A percentile compares a stretch with the other conserved stretches of the same genome.
These are phyloP conservation scores for Amanita fuliginea DNA, from an alignment of 768 basidiomycete species.

Conservation along the genomic window DNA sequence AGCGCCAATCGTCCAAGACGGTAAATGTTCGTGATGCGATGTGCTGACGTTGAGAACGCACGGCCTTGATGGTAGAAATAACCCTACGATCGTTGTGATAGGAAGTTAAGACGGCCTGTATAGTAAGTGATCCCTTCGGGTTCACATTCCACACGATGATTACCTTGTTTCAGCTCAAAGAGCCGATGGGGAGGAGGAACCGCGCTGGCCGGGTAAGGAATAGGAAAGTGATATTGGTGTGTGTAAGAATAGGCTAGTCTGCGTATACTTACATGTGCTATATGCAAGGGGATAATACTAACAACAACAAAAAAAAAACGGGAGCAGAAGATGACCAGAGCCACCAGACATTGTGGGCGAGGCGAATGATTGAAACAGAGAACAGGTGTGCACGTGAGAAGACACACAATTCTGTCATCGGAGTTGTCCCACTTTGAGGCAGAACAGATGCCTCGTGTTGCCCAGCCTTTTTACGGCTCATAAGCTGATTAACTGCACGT, in stretches of 20 bases:
- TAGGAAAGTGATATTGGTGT: neutral
- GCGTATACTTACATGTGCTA: neutral
- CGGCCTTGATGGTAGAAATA: neutral
- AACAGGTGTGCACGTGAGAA: slow-evolving; percentile 1
- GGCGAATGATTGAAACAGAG: neutral
- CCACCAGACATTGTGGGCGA: neutral
- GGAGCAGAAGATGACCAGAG: neutral
- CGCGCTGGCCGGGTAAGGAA: neutral
- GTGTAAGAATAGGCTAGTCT: neutral
- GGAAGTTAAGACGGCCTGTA: neutral
- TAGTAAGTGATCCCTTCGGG: neutral
- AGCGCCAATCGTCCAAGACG: neutral
- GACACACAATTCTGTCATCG: slow-evolving; percentile 1
- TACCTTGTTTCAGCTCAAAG: neutral
- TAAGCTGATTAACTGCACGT: slow-evolving; percentile 3
- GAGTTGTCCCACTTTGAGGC: neutral
- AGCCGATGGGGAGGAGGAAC: neutral
- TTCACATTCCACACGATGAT: neutral
- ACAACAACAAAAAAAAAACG: too few relatives aligned
- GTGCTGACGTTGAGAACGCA: neutral
- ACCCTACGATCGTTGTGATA: neutral
- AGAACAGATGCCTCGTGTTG: slow-evolving; percentile 5
- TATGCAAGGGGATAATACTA: neutral
- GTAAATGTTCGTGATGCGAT: neutral
- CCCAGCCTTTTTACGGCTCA: slow-evolving; percentile 2